Evolutionary conservation across 352 stramenopile species (phyloP), one percentile per base, ranked within the genome.

Genomic region (Phytophthora pisi): DNA sequence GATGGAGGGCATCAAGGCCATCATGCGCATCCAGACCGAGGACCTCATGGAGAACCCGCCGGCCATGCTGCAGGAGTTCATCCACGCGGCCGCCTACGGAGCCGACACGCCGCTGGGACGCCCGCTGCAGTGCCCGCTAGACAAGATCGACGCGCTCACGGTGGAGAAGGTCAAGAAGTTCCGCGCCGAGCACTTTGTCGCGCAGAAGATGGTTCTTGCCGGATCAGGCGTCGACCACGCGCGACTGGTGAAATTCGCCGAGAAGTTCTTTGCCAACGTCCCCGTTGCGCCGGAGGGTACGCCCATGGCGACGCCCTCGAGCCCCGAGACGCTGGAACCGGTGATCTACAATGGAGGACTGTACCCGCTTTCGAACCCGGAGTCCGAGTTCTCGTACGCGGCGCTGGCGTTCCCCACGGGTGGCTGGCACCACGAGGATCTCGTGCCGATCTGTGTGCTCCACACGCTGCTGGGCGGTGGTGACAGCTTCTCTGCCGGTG

Each of bases 381-480:
- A 96, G n/a, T 81, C 86, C 34, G 69, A 77, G 59, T 93, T 97
- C 61, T 93, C 89, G 49, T 95, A 97, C 75, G 93, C 99, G 15
- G 90, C 94, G 51, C 61, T 99, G 42, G 97, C 91, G n/a, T 99
- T 99, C 71, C 91, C 98, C 50, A 97, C 97, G 0, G 95, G 92
- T 10, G 97, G 97, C 15, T 99, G 97, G 97, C 97, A 99, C 70
- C 90, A 98, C 20, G 80, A 97, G 30, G 93, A 98, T 64, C 81
- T 99, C 28, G 96, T 99, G 16, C 87, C 97, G 0, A 91, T 97
- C 36, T 99, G 96, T 59, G 97, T 99, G 45, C 79, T 99, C 20
- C 96, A 99, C 75, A 99, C 97, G 47, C 79, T 99, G 9, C 74
- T 99, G 15, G 98, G 98, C 18, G 98, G 98, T 23, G 98, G 98